Percentiles rank a stretch among this genome's conserved stretches.
Evolutionary conservation across 2,329 filamentous ascomycete genomes (phyloP).

Genomic region (Nigrograna mackinnonii): DNA sequence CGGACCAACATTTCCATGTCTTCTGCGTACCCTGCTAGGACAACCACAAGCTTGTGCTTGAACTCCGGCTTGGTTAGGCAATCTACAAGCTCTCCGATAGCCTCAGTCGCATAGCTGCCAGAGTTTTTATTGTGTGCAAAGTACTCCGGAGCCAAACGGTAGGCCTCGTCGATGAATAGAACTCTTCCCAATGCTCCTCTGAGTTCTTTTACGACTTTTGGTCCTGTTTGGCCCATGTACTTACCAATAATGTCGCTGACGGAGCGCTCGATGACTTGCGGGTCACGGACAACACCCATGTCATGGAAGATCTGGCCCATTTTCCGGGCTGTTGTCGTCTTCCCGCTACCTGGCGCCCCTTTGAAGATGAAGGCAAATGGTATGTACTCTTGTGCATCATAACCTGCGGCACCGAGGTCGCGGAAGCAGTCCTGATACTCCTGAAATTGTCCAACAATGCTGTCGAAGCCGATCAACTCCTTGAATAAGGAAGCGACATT

Average conservation of each 20-base stretch:
- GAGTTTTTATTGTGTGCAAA: no score
- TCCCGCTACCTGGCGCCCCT: conserved; percentile 73
- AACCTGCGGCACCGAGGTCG: no score
- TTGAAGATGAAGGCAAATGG: no score
- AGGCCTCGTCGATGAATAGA: conserved; percentile 71
- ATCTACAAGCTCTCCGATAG: conserved; percentile 52
- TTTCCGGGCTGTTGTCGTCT: conserved; percentile 69
- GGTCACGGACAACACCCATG: conserved; percentile 64
- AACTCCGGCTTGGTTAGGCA: conserved; percentile 57
- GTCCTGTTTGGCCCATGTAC: conserved; percentile 68
- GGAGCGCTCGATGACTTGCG: conserved; percentile 65
- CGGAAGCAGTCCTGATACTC: no score
- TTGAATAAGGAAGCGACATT: no score
- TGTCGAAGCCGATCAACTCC: no score
- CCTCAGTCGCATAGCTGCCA: conserved; percentile 59
- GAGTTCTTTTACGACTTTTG: conserved; percentile 61
- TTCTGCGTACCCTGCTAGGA: conserved; percentile 66
- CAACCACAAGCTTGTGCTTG: conserved; percentile 62
- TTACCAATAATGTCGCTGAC: conserved; percentile 67
- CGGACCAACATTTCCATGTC: conserved; percentile 65
- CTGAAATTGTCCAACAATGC: no score
- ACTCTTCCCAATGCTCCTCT: conserved; percentile 65
- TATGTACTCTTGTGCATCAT: no score
- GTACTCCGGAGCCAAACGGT: conserved; percentile 52
- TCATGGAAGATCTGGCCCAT: conserved; percentile 75